These are phyloP conservation scores for Lactarius tabidus DNA, from an alignment of 768 basidiomycete genomes.

Conservation along the genomic window DNA sequence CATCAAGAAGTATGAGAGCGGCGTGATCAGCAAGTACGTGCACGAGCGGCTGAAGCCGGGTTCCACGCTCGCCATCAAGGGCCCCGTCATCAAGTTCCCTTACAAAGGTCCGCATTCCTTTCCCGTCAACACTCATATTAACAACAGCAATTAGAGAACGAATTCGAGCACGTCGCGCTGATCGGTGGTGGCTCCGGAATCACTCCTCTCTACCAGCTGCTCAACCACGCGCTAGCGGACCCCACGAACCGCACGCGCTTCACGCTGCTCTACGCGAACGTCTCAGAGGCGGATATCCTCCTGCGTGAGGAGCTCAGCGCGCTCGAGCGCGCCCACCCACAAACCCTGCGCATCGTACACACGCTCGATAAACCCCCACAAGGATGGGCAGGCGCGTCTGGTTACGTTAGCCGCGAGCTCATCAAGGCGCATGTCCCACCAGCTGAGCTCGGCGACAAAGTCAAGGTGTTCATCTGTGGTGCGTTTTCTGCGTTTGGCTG, in stretches of 20 bases:
- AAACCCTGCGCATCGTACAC: constrained; percentile 79
- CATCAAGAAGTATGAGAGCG: constrained; percentile 81
- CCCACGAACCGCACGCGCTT: constrained; percentile 88
- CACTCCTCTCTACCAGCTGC: constrained; percentile 79
- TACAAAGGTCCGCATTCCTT: constrained; percentile 59
- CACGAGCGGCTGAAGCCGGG: constrained; percentile 70
- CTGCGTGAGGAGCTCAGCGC: constrained; percentile 73
- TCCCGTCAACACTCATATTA: no score
- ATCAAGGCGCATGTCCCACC: constrained; percentile 70
- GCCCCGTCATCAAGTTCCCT: constrained; percentile 82
- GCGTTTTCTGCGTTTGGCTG: constrained; percentile 28
- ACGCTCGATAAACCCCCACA: constrained; percentile 72
- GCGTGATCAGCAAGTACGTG: constrained; percentile 83
- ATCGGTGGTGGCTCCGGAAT: constrained; percentile 96
- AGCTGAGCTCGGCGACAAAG: constrained; percentile 62
- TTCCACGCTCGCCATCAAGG: constrained; percentile 82
- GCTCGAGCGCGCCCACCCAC: constrained; percentile 62
- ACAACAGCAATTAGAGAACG: constrained; percentile 39
- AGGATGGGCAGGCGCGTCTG: constrained; percentile 67
- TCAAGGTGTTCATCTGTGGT: constrained; percentile 91
- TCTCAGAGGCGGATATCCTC: constrained; percentile 86
- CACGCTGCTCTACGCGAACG: constrained; percentile 88
- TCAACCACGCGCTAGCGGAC: constrained; percentile 69
- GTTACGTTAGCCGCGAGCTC: constrained; percentile 70
- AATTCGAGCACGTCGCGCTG: constrained; percentile 80